Percentiles rank a stretch among this genome's conserved stretches.
phyloP scores from a whole-genome alignment of 352 stramenopile genomes.

The Aphanomyces cochlioides region DNA sequence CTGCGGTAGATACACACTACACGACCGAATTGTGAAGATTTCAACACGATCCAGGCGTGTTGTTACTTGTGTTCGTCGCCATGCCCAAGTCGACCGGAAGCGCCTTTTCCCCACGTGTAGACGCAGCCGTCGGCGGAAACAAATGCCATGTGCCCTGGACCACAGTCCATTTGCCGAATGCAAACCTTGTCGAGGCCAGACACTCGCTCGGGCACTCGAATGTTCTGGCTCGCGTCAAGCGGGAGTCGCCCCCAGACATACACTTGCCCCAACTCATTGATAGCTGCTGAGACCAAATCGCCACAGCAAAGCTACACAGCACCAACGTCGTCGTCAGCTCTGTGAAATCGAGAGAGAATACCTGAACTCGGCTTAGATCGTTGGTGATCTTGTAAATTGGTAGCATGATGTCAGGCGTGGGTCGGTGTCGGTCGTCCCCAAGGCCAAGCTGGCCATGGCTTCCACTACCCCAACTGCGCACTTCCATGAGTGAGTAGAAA shows the following conservation, averaged over 20 bases:
- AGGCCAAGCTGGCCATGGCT: constrained; percentile 23
- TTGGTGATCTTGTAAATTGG: constrained; percentile 12
- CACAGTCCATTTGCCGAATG: background rate
- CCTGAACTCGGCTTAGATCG: constrained; percentile 6
- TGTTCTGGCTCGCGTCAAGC: background rate
- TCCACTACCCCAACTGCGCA: constrained; percentile 25
- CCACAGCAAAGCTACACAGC: constrained; percentile 13
- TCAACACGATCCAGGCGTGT: background rate
- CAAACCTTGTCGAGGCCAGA: constrained; percentile 9
- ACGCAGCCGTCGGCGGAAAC: constrained; percentile 19
- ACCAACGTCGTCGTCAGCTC: background rate
- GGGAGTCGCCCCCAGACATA: constrained; percentile 15
- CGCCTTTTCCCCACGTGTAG: constrained; percentile 39
- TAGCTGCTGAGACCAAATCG: constrained; percentile 4
- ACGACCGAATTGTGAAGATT: background rate
- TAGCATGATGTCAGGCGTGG: constrained; percentile 9
- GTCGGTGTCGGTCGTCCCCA: constrained; percentile 21
- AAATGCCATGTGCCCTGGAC: constrained; percentile 10
- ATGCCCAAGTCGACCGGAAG: constrained; percentile 36
- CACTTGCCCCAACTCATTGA: constrained; percentile 16
- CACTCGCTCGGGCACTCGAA: constrained; percentile 5
- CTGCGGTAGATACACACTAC: background rate
- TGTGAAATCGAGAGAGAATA: background rate
- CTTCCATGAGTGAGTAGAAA: constrained; percentile 23
- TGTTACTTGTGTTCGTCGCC: constrained; percentile 33